Evolutionary conservation across 2,329 filamentous ascomycete genomes (phyloP), one percentile per base, ranked within the genome.

Genomic region (Talaromyces sp.): DNA sequence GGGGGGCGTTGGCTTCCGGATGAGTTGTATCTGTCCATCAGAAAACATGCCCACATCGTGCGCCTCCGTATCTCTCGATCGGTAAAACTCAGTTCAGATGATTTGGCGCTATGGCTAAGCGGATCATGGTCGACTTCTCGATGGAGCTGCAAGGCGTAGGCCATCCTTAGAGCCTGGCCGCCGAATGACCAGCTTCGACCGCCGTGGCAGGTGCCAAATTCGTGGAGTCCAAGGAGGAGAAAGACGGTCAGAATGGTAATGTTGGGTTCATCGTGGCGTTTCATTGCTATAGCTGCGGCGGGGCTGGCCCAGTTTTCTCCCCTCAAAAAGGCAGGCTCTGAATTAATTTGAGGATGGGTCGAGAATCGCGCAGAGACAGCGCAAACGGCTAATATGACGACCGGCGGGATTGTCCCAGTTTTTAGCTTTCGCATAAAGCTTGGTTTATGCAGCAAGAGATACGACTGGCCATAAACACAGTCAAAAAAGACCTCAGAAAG

Each of bases 21-120:
- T 0, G 94, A 97, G 76, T 96, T 97, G 80, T 97, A 97, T 0
- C 94, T 87, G 73, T 99, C 95, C 93, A 98, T 97, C 61, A 97
- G 76, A 70, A 96, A 96, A 72, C 94, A 98, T 12, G 93, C 91
- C 95, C 95, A 99, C 94, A 99, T 98, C 2, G 92, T 95, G 61
- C 95, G 86, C 67, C 95, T 83, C 63, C 95, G 85, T 59, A 98
- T 97, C 74, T 99, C 95, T 31, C 92, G 89, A 73, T 98, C 95
- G 16, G 93, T 92, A 68, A 95, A 95, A 72, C 92, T 96, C 58
- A 95, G 83, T 65, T 89, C 86, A 2, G 83, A 82, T 12, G 84
- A 81, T 42, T 79, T 79, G 18, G 69, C 73, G 47, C 85, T 84
- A n/a, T 83, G 80, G n/a, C 83, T 84, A 40, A 86, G 77, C 0